These are phyloP conservation scores for Chlamydomonas schloesseri DNA, from an alignment of 139 green algal species.

Conservation along the genomic window DNA sequence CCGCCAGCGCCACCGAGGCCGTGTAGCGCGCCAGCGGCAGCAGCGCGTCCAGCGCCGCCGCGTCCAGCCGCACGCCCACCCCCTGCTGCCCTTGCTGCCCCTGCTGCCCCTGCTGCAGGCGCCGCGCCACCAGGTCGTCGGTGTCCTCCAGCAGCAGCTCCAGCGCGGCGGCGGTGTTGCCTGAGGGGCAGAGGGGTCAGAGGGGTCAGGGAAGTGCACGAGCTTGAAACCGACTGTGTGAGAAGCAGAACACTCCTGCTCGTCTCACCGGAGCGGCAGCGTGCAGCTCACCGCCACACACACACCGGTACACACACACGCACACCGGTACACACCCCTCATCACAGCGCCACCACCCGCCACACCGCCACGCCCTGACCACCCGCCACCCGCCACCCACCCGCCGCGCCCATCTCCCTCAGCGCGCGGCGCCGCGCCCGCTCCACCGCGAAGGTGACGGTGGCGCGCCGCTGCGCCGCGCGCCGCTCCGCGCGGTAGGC, in stretches of 20 bases:
- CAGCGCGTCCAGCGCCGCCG: not conserved
- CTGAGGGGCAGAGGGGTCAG: not conserved
- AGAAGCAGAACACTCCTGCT: no score
- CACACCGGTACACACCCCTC: no score
- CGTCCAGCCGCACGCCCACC: not conserved
- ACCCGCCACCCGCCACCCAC: no score
- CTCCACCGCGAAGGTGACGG: conserved; percentile 21
- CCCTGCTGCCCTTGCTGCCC: no score
- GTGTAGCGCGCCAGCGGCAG: conserved; percentile 28
- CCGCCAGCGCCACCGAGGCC: not conserved
- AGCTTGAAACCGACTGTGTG: no score
- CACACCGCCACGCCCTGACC: no score
- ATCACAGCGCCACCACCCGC: no score
- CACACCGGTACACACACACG: no score
- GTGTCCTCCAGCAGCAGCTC: conserved; percentile 30
- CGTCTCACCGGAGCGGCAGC: no score
- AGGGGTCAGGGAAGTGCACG: no score
- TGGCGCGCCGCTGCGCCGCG: conserved; percentile 11
- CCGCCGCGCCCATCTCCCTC: conserved; percentile 5
- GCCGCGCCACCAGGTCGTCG: not conserved
- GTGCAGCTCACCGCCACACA: no score
- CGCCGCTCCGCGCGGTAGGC: conserved; percentile 21
- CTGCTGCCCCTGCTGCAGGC: not conserved
- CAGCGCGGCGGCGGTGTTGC: conserved; percentile 8
- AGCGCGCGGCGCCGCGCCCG: conserved; percentile 12